Evolutionary conservation across 1,284 basidiomycete genomes (phyloP), one percentile per base, ranked within the genome.

Genomic region (Ganoderma lucidum): DNA sequence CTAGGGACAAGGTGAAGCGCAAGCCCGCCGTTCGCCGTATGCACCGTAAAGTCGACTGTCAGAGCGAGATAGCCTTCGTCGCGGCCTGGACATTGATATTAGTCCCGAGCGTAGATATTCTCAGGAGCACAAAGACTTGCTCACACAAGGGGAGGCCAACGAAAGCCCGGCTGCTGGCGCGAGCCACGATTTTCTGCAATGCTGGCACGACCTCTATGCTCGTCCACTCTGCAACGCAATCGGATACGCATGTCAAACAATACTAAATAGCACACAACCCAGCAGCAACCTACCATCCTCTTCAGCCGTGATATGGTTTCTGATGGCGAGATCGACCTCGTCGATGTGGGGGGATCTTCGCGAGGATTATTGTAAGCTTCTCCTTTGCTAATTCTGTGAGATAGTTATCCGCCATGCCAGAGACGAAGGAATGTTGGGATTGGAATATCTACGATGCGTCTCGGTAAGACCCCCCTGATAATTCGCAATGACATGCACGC

Each of bases 141-240:
- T 51, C 12, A 83, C 66, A 23, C 19, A 68, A 17, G 3, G 82
- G 82, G 6, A 78, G 65, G 1, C 86, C 85, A 65, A 87, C 81
- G 65, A 86, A 84, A 3, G 83, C 81, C 44, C 85, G 80, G 73
- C 85, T 86, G 69, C 80, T 84, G 15, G 55, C 63, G 1, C 69
- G 60, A 9, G 62, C 65, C 19, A 72, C 61, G 44, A 72, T 66
- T 42, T 70, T 42, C 56, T 63, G 66, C n/a, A 62, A 44, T 2
- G 65, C 42, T 6, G 45, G 28, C 23, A 68, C 23, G 10, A 59
- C 64, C 5, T 65, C 30, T 12, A 70, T 48, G 6, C 15, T 42
- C 3, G 41, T 48, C 67, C 71, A 73, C n/a, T 65, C 71, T 70
- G 45, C 5, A n/a, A 19, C 19, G 17, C 8, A 51, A 51, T 51